Evolutionary conservation across 1,284 basidiomycete genomes (phyloP), one percentile per base, ranked within the genome.

Genomic region (Blastosporella zonata): DNA sequence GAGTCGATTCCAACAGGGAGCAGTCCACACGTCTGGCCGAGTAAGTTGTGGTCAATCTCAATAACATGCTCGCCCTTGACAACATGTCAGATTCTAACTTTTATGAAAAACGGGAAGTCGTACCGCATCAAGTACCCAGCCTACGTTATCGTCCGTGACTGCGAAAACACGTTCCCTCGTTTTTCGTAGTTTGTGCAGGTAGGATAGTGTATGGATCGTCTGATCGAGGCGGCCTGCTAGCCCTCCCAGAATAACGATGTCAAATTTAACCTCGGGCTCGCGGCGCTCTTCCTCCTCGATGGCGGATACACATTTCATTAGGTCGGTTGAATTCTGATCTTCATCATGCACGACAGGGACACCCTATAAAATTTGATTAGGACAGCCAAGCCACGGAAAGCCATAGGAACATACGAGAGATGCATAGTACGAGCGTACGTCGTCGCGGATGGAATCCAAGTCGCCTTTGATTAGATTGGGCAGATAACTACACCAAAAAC

Each of bases 391-490:
- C n/a, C 12, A 34, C 27, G 18, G 37, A 34, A 23, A 42, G 36
- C 50, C 20, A 12, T 25, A 22, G 40, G n/a, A 36, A 56, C 74
- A 37, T 50, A 87, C 91, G 55, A 75, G 71, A 0, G 68, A 63
- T 12, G 71, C 65, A 63, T 96, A 98, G 62, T 81, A 93, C 6
- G 65, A 63, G 29, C 72, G 73, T 9, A 95, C 92, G 40, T 94
- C 87, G 2, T 74, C 65, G 7, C 90, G 76, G 25, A 97, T 64
- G 6, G 94, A 97, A 66, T 98, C 96, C 25, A 98, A 68, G 63
- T 99, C 96, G 9, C 95, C 96, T 64, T 93, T 93, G 64, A 99
- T 90, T 25, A 95, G 67, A 62, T 96, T 78, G 0, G 96, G 96
- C 1, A 85, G 62, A 62, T 81, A 89, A 29, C 87, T 89, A 53